phyloP scores from a whole-genome alignment of 2,329 filamentous ascomycete genomes.

The Cryphonectria naterciae region DNA sequence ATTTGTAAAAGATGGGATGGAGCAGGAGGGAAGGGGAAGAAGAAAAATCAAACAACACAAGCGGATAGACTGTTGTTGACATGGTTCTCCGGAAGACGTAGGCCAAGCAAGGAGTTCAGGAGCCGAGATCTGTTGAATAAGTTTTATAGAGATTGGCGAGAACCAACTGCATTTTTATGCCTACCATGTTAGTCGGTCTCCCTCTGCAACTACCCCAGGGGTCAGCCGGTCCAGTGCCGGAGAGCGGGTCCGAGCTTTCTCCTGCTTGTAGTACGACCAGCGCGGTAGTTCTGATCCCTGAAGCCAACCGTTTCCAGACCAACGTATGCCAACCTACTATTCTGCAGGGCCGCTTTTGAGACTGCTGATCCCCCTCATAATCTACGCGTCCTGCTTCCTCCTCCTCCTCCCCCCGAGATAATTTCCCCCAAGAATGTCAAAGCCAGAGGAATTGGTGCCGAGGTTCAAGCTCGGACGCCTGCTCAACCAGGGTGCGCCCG shows the following conservation, averaged over 20 bases:
- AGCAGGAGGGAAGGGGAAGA: neutral
- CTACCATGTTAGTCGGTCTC: neutral
- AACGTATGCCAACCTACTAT: neutral
- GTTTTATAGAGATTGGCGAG: neutral
- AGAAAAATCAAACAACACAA: neutral
- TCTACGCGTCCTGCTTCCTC: neutral
- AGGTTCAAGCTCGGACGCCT: slow-evolving; percentile 41
- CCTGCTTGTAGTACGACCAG: neutral
- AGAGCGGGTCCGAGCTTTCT: neutral
- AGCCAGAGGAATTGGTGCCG: slow-evolving; percentile 41
- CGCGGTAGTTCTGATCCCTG: slow-evolving; percentile 1
- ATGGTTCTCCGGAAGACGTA: neutral
- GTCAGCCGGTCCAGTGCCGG: neutral
- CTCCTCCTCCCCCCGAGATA: neutral
- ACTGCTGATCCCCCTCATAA: neutral
- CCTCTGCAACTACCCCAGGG: neutral
- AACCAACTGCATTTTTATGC: neutral
- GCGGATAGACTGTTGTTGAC: neutral
- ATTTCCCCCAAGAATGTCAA: slow-evolving; percentile 26
- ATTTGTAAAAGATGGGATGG: neutral
- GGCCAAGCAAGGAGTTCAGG: neutral
- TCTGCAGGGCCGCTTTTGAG: neutral
- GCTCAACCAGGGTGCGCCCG: slow-evolving; percentile 41
- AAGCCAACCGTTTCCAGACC: neutral
- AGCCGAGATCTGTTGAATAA: neutral